Evolutionary conservation across 2,329 filamentous ascomycete species (phyloP).

Genomic region (Trichocomaceae sp.): DNA sequence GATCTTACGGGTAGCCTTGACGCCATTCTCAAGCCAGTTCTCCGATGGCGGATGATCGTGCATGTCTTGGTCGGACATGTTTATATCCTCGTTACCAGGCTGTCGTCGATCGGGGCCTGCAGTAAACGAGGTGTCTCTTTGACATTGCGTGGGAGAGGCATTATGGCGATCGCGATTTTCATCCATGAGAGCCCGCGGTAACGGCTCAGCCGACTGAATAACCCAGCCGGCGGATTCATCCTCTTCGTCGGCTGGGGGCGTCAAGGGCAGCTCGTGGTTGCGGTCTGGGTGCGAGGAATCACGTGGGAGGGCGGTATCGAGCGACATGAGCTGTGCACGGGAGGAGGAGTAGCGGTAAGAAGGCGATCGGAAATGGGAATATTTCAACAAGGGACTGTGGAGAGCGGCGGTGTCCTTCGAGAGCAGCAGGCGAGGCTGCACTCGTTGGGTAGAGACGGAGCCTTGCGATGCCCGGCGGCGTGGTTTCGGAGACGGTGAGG

Average conservation of each 20-base stretch:
- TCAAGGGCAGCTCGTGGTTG: slow-evolving; percentile 32
- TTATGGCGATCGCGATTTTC: slow-evolving; percentile 25
- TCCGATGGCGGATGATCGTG: slow-evolving; percentile 21
- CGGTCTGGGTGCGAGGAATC: slow-evolving; percentile 21
- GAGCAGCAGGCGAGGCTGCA: slow-evolving; percentile 3
- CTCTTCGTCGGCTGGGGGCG: slow-evolving; percentile 36
- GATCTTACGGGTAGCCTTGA: slow-evolving; percentile 31
- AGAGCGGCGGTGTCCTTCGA: slow-evolving; percentile 9
- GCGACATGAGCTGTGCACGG: neutral
- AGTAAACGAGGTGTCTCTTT: slow-evolving; percentile 25
- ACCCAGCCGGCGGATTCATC: slow-evolving; percentile 33
- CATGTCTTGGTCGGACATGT: slow-evolving; percentile 14
- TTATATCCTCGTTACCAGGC: slow-evolving; percentile 26
- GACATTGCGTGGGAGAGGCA: slow-evolving; percentile 21
- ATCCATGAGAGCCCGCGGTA: slow-evolving; percentile 24
- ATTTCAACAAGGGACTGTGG: neutral
- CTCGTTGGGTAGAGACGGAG: slow-evolving; percentile 9
- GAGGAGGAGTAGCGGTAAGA: neutral
- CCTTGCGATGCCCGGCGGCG: slow-evolving; percentile 10
- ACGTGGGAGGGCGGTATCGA: slow-evolving; percentile 4
- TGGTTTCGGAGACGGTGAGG: slow-evolving; percentile 8
- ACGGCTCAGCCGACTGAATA: slow-evolving; percentile 23
- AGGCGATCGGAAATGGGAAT: neutral
- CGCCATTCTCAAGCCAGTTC: slow-evolving; percentile 33
- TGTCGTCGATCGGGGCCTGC: slow-evolving; percentile 24